A percentile compares a stretch with the other conserved stretches of the same genome.
phyloP scores from a whole-genome alignment of 192 early-diverging fungal species.

The Globomyces pollinis-pini region DNA sequence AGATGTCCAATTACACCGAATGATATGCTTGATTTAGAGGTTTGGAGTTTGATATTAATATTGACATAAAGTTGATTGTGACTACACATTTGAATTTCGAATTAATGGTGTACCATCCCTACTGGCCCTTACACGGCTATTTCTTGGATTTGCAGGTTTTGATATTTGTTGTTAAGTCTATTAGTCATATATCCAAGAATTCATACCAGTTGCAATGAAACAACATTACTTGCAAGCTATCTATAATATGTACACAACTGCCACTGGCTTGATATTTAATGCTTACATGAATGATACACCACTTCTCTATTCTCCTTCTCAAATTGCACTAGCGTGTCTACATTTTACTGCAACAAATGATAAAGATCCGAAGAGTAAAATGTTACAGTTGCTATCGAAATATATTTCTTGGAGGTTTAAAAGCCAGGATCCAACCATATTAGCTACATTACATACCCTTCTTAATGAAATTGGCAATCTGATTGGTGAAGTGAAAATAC shows the following conservation, averaged over 20 bases:
- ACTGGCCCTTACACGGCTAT: slow-evolving; percentile 40
- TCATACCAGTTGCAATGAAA: neutral
- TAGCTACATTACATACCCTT: too few relatives aligned
- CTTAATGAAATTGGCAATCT: too few relatives aligned
- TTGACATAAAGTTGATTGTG: slow-evolving; percentile 32
- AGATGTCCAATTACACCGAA: too few relatives aligned
- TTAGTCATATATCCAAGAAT: neutral
- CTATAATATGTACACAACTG: slow-evolving; percentile 16
- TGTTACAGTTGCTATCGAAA: too few relatives aligned
- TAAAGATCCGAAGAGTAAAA: too few relatives aligned
- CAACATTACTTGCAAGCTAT: slow-evolving; percentile 16
- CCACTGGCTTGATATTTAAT: slow-evolving; percentile 17
- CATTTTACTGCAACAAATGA: too few relatives aligned
- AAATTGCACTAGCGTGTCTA: slow-evolving; percentile 42
- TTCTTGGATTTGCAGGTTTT: slow-evolving; percentile 41
- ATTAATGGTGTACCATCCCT: slow-evolving; percentile 33
- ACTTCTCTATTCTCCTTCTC: slow-evolving; percentile 36
- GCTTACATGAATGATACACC: slow-evolving; percentile 27
- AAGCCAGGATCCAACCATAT: too few relatives aligned
- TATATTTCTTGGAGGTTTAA: too few relatives aligned
- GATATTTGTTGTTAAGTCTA: neutral
- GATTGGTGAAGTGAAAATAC: too few relatives aligned
- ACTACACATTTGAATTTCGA: slow-evolving; percentile 33
- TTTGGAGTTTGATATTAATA: too few relatives aligned
- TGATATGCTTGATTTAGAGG: slow-evolving; percentile 21